Evolutionary conservation across 2,329 filamentous ascomycete genomes (phyloP).

Genomic region (Polytolypa hystricis): DNA sequence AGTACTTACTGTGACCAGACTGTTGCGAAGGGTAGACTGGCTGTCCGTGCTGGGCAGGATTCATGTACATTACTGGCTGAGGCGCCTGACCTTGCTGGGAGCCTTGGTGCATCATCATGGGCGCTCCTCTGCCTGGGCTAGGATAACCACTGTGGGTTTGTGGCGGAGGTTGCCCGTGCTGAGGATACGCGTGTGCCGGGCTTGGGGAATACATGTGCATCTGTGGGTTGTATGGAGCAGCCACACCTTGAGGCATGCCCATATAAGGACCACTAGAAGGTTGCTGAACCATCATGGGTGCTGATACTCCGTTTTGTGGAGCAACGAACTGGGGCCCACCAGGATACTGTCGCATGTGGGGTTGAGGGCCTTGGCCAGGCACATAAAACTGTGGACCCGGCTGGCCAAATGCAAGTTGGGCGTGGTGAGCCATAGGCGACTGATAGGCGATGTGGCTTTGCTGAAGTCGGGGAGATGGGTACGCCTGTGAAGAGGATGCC

Average conservation of each 20-base stretch:
- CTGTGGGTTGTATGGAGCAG: slow-evolving; percentile 54
- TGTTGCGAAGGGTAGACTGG: slow-evolving; percentile 62
- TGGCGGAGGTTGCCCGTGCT: slow-evolving; percentile 36
- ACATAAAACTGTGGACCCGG: slow-evolving; percentile 61
- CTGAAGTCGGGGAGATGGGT: slow-evolving; percentile 69
- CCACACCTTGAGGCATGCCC: slow-evolving; percentile 58
- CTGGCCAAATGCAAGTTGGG: slow-evolving; percentile 60
- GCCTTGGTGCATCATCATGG: slow-evolving; percentile 90
- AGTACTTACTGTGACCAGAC: slow-evolving; percentile 59
- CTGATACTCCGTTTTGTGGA: slow-evolving; percentile 60
- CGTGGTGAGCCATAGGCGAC: slow-evolving; percentile 55
- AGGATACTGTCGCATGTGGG: slow-evolving; percentile 59
- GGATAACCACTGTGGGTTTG: slow-evolving; percentile 63
- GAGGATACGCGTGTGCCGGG: slow-evolving; percentile 56
- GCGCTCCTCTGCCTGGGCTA: slow-evolving; percentile 75
- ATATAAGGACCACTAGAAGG: slow-evolving; percentile 59
- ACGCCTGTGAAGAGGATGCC: slow-evolving; percentile 70
- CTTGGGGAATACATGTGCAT: slow-evolving; percentile 76
- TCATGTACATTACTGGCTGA: slow-evolving; percentile 62
- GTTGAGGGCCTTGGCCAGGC: slow-evolving; percentile 59
- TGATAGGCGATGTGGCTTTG: slow-evolving; percentile 59
- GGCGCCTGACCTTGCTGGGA: slow-evolving; percentile 77
- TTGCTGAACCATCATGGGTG: slow-evolving; percentile 74
- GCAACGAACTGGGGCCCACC: slow-evolving; percentile 62
- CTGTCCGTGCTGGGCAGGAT: slow-evolving; percentile 63